Evolutionary conservation across 176 grass and related monocot species (phyloP), one percentile per base, ranked within the genome.

Genomic region (Aechmea fasciata): DNA sequence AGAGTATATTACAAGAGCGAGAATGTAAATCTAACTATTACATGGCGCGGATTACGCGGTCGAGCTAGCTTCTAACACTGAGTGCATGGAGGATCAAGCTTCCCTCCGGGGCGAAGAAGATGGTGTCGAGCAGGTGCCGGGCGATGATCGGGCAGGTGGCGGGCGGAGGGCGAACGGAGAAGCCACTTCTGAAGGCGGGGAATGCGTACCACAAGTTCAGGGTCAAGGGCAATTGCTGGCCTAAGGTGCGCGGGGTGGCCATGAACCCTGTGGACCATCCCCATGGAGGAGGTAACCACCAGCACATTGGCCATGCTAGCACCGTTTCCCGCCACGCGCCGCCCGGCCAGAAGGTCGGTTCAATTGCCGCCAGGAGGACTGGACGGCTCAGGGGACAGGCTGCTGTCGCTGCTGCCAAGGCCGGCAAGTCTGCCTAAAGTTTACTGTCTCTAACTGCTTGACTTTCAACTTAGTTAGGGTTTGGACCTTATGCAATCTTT

Each of bases 211-310:
- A 96, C 83, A 96, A 96, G 75, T 96, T 73, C 85, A 85, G 88
- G 0, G 91, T 96, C 65, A 96, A 96, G 85, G 82, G 91, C 51
- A 96, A 96, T 80, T 75, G 88, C 78, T 96, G 91, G 91, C 91
- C 91, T 3, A 96, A 96, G 91, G 91, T 96, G 51, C 88, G 91
- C 83, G 91, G 91, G 88, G 91, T 96, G 68, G 91, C 91, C 53
- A 96, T 96, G 91, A 96, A 96, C 62, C 91, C 91, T 0, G 91
- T 96, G 0, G 91, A 96, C 73, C 91, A 96, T 91, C 91, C 91
- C 67, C 91, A 96, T 0, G 91, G 91, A 83, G 91, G 91, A 83
- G 91, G 91, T 81, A 96, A 96, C 76, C 91, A 96, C 79, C 91
- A 96, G 83, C 91, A 96, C 66, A 96, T 96, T 69, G 91, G 91